Evolutionary conservation across 257 asterid species (phyloP).

Genomic region (Nicotiana benthamiana): DNA sequence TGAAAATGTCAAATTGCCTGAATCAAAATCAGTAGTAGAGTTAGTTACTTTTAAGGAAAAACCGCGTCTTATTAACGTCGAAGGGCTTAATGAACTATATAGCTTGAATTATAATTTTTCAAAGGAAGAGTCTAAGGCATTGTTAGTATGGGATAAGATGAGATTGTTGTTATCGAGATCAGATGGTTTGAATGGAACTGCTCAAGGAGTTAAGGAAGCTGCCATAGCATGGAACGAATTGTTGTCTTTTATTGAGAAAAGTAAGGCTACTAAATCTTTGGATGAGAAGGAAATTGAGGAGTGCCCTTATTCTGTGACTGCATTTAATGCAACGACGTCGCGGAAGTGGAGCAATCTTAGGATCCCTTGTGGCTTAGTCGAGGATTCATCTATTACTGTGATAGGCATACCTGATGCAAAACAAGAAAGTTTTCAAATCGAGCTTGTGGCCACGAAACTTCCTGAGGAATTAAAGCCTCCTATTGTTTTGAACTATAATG

Average conservation of each 20-base stretch:
- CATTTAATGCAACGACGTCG: slow-evolving; percentile 17
- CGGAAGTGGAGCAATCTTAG: slow-evolving; percentile 30
- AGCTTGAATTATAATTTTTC: slow-evolving; percentile 36
- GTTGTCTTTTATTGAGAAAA: slow-evolving; percentile 23
- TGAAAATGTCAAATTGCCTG: slow-evolving; percentile 16
- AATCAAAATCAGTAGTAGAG: slow-evolving; percentile 16
- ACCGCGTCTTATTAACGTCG: slow-evolving; percentile 32
- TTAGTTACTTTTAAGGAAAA: slow-evolving; percentile 24
- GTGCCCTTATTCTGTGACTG: slow-evolving; percentile 54
- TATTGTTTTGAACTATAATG: slow-evolving; percentile 55
- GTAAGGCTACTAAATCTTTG: slow-evolving; percentile 18
- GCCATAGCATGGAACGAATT: slow-evolving; percentile 46
- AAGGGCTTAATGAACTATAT: slow-evolving; percentile 50
- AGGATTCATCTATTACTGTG: slow-evolving; percentile 76
- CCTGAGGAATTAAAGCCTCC: slow-evolving; percentile 52
- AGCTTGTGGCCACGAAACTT: slow-evolving; percentile 51
- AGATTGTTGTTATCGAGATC: slow-evolving; percentile 60
- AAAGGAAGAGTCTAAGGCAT: slow-evolving; percentile 26
- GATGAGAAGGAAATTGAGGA: slow-evolving; percentile 12
- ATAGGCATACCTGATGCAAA: slow-evolving; percentile 63
- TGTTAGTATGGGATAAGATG: slow-evolving; percentile 63
- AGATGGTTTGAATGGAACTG: slow-evolving; percentile 79
- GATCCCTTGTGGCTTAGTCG: slow-evolving; percentile 84
- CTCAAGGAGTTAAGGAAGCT: slow-evolving; percentile 81
- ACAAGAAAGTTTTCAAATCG: slow-evolving; percentile 53